Conservation (phyloP, 208 protist genomes). For the Leishmania martiniquensis region DNA sequence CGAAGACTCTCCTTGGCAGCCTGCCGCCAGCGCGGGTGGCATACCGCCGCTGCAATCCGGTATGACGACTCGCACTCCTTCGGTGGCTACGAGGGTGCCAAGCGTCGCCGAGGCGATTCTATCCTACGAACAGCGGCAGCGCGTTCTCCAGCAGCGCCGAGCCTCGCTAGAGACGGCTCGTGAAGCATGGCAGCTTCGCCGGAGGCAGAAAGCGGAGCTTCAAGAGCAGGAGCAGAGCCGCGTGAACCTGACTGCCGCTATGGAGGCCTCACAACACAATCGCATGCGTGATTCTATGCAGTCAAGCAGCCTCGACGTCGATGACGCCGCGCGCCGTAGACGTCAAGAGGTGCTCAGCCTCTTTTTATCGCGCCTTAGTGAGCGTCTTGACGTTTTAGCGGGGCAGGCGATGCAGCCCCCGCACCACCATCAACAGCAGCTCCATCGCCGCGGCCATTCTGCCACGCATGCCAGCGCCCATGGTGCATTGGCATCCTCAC, state of each 20-base stretch:
- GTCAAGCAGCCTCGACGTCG: background rate
- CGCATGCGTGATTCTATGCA: background rate
- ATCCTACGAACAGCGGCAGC: constrained; percentile 33
- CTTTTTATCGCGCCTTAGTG: constrained; percentile 20
- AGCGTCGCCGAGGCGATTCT: constrained; percentile 28
- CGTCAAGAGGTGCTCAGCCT: constrained; percentile 6
- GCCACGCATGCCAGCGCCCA: background rate
- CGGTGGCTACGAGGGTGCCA: background rate
- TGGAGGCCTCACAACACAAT: background rate
- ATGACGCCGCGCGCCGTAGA: background rate
- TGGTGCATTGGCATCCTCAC: background rate
- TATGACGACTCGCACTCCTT: background rate
- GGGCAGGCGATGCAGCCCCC: constrained; percentile 9
- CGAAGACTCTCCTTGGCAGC: constrained; percentile 16
- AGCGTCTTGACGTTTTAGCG: constrained; percentile 38
- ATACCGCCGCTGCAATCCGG: background rate
- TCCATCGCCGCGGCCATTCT: background rate
- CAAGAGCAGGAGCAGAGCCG: constrained; percentile 14
- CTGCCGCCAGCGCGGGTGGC: background rate
- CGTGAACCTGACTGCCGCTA: background rate
- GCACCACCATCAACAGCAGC: background rate
- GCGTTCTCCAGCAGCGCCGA: constrained; percentile 34
- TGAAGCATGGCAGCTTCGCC: constrained; percentile 29
- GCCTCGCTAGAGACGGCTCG: constrained; percentile 36
- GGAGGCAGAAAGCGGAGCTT: constrained; percentile 12